phyloP scores from a whole-genome alignment of 345 rosid species.

The Barbarea vulgaris region DNA sequence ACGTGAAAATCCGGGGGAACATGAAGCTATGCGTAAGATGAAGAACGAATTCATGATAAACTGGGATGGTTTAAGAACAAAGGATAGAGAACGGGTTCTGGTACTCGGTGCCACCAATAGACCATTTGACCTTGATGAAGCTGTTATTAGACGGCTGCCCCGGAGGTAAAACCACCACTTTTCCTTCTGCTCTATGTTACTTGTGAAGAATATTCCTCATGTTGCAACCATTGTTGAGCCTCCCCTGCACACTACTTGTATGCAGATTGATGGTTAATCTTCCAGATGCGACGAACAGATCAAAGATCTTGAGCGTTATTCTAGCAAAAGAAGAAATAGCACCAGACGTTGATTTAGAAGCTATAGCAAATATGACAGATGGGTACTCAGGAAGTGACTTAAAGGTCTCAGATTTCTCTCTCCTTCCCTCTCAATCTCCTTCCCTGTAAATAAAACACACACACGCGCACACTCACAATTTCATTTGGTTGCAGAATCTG shows the following conservation, averaged over 20 bases:
- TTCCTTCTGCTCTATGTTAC: not conserved
- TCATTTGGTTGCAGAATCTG: slow-evolving; percentile 66
- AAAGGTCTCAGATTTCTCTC: slow-evolving; percentile 55
- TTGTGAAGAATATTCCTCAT: not conserved
- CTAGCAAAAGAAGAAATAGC: slow-evolving; percentile 88
- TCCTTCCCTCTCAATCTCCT: slow-evolving; percentile 9
- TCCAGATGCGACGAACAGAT: slow-evolving; percentile 85
- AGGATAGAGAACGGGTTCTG: slow-evolving; percentile 92
- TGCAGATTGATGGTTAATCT: slow-evolving; percentile 94
- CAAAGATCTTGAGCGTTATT: slow-evolving; percentile 80
- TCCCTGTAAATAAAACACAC: not conserved
- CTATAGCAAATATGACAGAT: slow-evolving; percentile 85
- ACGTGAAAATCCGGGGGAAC: slow-evolving; percentile 99
- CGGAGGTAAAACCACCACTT: slow-evolving; percentile 55
- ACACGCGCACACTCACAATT: slow-evolving; percentile 2
- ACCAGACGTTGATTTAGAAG: slow-evolving; percentile 72
- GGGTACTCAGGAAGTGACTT: slow-evolving; percentile 99
- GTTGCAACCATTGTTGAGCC: not conserved
- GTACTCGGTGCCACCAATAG: slow-evolving; percentile 98
- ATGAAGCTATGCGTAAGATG: slow-evolving; percentile 99
- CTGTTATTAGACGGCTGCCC: slow-evolving; percentile 96
- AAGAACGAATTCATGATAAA: slow-evolving; percentile 99
- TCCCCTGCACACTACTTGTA: slow-evolving; percentile 6
- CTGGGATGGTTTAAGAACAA: slow-evolving; percentile 97
- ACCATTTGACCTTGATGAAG: slow-evolving; percentile 98